These are phyloP conservation scores for Podospora bellae-mahoneyi DNA, from an alignment of 495 filamentous ascomycete species.

Conservation along the genomic window DNA sequence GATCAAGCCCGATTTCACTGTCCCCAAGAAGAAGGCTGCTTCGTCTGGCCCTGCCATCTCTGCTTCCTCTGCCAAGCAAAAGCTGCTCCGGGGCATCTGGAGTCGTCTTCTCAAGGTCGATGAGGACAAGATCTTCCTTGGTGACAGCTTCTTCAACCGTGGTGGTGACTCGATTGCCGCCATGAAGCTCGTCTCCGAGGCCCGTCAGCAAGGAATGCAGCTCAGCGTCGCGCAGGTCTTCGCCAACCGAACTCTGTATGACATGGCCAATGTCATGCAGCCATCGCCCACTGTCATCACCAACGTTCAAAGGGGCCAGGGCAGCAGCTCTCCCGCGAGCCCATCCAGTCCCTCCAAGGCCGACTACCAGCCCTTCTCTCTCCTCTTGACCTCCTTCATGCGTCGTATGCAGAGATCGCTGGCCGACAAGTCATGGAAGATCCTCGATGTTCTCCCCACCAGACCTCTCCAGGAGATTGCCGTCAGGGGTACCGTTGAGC, in stretches of 20 bases:
- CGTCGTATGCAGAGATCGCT: slow-evolving; percentile 13
- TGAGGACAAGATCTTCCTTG: slow-evolving; percentile 44
- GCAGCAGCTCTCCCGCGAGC: background rate
- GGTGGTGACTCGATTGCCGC: slow-evolving; percentile 70
- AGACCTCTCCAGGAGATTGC: slow-evolving; percentile 53
- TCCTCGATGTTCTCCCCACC: slow-evolving; percentile 24
- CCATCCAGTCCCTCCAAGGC: background rate
- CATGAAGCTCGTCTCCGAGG: slow-evolving; percentile 63
- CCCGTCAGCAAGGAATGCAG: slow-evolving; percentile 48
- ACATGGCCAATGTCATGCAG: slow-evolving; percentile 39
- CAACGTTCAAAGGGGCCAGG: background rate
- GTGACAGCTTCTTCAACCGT: slow-evolving; percentile 59
- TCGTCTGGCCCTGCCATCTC: slow-evolving; percentile 14
- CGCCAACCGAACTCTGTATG: slow-evolving; percentile 46
- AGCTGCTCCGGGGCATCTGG: slow-evolving; percentile 37
- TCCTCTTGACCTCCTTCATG: slow-evolving; percentile 3
- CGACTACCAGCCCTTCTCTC: slow-evolving; percentile 21
- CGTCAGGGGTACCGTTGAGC: slow-evolving; percentile 56
- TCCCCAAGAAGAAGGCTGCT: slow-evolving; percentile 16
- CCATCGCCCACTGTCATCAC: background rate
- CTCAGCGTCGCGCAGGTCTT: slow-evolving; percentile 57
- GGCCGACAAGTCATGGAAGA: slow-evolving; percentile 13
- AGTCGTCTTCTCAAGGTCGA: slow-evolving; percentile 32
- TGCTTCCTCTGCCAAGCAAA: slow-evolving; percentile 37
- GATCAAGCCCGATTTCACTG: slow-evolving; percentile 11